Conservation (phyloP, 257 asterid genomes). For the Solanum gracilifrons region DNA sequence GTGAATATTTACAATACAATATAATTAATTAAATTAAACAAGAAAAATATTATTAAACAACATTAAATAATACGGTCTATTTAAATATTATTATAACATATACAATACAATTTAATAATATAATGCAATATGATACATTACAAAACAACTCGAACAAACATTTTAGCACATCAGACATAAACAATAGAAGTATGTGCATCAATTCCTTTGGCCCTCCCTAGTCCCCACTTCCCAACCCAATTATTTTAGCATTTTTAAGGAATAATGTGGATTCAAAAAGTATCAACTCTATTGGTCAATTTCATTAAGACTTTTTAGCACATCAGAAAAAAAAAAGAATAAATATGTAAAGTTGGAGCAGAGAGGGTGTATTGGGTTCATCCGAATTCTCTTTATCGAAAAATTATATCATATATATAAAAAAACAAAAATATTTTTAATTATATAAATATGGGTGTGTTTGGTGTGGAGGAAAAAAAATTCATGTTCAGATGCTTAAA, state of each 20-base stretch:
- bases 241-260: not conserved
- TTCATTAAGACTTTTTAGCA: not conserved
- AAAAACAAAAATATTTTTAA: no score
- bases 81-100: no score
- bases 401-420: not conserved
- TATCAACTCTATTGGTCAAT: not conserved
- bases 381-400: not conserved
- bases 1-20: not conserved
- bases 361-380: accelerated
- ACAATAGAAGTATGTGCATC: not conserved
- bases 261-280: not conserved
- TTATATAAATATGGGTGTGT: no score
- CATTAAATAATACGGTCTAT: no score
- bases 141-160: accelerated
- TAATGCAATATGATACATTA: no score
- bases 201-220: not conserved
- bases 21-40: no score
- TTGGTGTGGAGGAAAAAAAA: not conserved
- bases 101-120: no score
- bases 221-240: not conserved
- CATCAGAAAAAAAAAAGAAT: not conserved
- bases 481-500: not conserved
- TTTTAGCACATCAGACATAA: not conserved
- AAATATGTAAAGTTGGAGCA: no score
- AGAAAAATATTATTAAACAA: no score